These are phyloP conservation scores for Silene latifolia DNA, from an alignment of 148 eudicot species.

Conservation along the genomic window DNA sequence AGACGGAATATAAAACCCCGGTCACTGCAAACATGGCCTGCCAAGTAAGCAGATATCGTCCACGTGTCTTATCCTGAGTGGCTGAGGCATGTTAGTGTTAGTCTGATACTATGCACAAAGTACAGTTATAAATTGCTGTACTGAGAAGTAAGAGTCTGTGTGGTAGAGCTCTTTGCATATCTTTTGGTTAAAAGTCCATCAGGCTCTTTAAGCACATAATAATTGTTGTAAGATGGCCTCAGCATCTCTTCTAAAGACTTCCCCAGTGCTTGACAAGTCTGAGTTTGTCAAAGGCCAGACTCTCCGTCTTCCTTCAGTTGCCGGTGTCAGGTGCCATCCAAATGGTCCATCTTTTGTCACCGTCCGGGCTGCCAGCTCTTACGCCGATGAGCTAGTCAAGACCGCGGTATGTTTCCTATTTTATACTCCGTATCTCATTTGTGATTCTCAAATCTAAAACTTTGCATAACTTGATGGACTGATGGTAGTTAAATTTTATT, in stretches of 20 bases:
- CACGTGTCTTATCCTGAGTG: constrained; percentile 42
- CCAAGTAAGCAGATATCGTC: constrained; percentile 39
- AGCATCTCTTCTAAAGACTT: constrained; percentile 72
- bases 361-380: constrained; percentile 56
- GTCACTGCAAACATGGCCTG: not conserved
- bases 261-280: constrained; percentile 73
- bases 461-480: not conserved
- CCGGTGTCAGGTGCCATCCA: constrained; percentile 39
- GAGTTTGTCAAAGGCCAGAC: constrained; percentile 79
- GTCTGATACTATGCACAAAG: constrained; percentile 20
- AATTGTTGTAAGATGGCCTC: constrained; percentile 55
- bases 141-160: constrained; percentile 28
- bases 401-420: constrained; percentile 55
- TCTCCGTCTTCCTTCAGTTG: constrained; percentile 50
- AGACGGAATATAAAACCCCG: constrained; percentile 13
- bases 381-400: constrained; percentile 88
- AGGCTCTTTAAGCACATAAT: constrained; percentile 7
- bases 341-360: constrained; percentile 36
- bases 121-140: constrained; percentile 35
- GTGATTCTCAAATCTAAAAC: not conserved
- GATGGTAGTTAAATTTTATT: not conserved
- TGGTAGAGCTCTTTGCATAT: constrained; percentile 41
- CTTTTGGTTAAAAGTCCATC: constrained; percentile 18
- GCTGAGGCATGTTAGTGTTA: constrained; percentile 24
- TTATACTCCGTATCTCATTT: not conserved